Evolutionary conservation across 2,329 filamentous ascomycete species (phyloP).

Genomic region (Penicillium sp.): DNA sequence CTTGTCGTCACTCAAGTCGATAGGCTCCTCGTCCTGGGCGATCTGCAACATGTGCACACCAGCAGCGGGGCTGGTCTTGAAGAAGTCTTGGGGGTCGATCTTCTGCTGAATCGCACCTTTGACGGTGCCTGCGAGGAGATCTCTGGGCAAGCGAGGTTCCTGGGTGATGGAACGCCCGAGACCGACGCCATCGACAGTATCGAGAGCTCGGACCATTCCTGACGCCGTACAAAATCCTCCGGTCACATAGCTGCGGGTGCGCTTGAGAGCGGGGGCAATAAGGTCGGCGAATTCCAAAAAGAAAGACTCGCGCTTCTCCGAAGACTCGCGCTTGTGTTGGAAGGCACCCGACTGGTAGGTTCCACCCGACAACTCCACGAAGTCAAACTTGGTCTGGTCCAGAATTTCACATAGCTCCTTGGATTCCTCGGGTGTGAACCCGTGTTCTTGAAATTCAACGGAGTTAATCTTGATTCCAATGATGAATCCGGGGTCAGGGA

Average conservation of each 20-base stretch:
- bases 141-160: conserved; percentile 44
- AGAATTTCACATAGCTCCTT: conserved; percentile 38
- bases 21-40: conserved; percentile 24
- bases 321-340: conserved; percentile 55
- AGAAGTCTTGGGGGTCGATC: conserved; percentile 83
- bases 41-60: conserved; percentile 27
- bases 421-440: conserved; percentile 4
- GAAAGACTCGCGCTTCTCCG: conserved; percentile 60
- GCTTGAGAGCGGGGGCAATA: conserved; percentile 47
- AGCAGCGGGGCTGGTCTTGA: conserved; percentile 58
- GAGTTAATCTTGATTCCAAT: conserved; percentile 21
- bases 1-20: conserved; percentile 17
- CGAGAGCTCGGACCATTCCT: conserved; percentile 61
- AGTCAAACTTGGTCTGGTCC: conserved; percentile 34
- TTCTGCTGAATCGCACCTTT: conserved; percentile 56
- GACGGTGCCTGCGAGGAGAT: conserved; percentile 38
- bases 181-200: conserved; percentile 61
- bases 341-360: conserved; percentile 60
- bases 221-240: conserved; percentile 58
- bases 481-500: conserved; percentile 15
- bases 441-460: conserved; percentile 4
- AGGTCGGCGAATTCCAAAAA: conserved; percentile 63
- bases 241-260: conserved; percentile 50
- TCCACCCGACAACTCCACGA: conserved; percentile 62
- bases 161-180: conserved; percentile 56